Percentiles rank a stretch among this genome's conserved stretches.
phyloP scores from a whole-genome alignment of 169 alveolate genomes.

The Babesia divergens region DNA sequence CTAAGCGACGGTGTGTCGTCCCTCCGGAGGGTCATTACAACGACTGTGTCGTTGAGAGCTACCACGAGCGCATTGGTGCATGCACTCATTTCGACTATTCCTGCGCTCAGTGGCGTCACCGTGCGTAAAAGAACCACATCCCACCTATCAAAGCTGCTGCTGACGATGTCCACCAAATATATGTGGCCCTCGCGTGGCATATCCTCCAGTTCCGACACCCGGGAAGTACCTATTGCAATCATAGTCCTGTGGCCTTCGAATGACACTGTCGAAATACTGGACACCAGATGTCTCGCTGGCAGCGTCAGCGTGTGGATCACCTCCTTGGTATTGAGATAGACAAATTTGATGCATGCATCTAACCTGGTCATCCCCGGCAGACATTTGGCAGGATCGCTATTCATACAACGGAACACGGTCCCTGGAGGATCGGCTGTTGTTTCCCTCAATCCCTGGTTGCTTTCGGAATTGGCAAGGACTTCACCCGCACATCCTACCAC shows the following conservation, averaged over 20 bases:
- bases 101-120: conserved; percentile 21
- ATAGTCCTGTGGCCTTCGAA: conserved; percentile 27
- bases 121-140: conserved; percentile 24
- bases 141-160: not conserved
- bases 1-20: not conserved
- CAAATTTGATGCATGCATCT: conserved; percentile 22
- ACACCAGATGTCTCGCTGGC: conserved; percentile 37
- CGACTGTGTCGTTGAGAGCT: conserved; percentile 45
- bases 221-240: conserved; percentile 48
- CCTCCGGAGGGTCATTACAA: conserved; percentile 19
- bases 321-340: conserved; percentile 20
- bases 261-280: conserved; percentile 26
- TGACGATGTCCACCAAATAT: conserved; percentile 31
- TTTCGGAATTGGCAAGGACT: conserved; percentile 10
- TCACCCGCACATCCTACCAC: conserved; percentile 46
- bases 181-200: conserved; percentile 52
- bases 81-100: conserved; percentile 41
- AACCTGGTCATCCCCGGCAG: conserved; percentile 12
- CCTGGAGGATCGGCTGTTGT: not conserved
- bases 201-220: conserved; percentile 23
- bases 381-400: not conserved
- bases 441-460: not conserved
- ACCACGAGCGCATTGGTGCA: conserved; percentile 17
- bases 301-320: conserved; percentile 25
- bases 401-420: conserved; percentile 20